Percentiles rank a stretch among this genome's conserved stretches.
Evolutionary conservation across 148 eudicot genomes (phyloP).

Genomic region (Dianthus caryophyllus): DNA sequence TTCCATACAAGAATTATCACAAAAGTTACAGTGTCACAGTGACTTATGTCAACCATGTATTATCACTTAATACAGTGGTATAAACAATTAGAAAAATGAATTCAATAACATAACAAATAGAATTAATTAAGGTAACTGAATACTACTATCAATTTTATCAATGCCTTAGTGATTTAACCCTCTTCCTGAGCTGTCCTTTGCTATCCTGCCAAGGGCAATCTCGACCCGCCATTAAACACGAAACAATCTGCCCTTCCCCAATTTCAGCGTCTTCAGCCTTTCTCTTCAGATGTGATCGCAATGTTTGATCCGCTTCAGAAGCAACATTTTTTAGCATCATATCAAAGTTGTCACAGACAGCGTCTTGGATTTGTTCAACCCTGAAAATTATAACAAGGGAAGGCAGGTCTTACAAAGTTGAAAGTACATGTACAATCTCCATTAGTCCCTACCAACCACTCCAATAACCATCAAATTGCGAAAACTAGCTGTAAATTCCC

Average conservation of each 20-base stretch:
- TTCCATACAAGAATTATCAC: too few relatives aligned
- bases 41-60: too few relatives aligned
- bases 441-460: too few relatives aligned
- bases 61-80: neutral
- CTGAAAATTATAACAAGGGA: too few relatives aligned
- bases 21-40: too few relatives aligned
- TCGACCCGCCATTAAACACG: neutral
- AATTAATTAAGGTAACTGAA: neutral
- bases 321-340: neutral
- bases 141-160: too few relatives aligned
- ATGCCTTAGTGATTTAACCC: neutral
- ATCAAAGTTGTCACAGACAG: neutral
- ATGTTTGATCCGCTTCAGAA: neutral
- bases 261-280: neutral
- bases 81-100: neutral
- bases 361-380: neutral
- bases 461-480: too few relatives aligned
- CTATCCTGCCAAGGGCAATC: neutral
- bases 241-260: neutral
- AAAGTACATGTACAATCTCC: too few relatives aligned
- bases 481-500: too few relatives aligned
- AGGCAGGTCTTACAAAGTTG: too few relatives aligned
- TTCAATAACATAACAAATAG: neutral
- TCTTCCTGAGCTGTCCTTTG: neutral
- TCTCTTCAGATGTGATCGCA: neutral